A percentile compares a stretch with the other conserved stretches of the same genome.
These are phyloP conservation scores for Cladosporium halotolerans DNA, from an alignment of 2,329 filamentous ascomycete genomes.

Conservation along the genomic window DNA sequence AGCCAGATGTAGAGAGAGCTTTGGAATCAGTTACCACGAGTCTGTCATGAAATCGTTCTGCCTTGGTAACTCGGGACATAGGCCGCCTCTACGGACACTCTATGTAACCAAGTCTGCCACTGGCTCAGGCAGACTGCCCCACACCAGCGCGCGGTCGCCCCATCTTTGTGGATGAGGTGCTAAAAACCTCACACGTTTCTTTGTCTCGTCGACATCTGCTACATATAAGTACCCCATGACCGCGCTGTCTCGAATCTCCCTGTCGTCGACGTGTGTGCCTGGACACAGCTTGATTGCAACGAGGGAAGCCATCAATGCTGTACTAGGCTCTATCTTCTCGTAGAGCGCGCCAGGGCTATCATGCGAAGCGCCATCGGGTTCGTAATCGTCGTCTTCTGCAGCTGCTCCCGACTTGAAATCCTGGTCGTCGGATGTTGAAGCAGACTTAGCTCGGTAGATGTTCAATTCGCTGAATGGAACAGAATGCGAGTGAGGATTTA, in stretches of 20 bases:
- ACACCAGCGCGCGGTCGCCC: conserved; percentile 71
- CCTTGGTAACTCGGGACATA: not conserved
- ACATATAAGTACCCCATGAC: conserved; percentile 93
- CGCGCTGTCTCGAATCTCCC: conserved; percentile 65
- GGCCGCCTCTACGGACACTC: not conserved
- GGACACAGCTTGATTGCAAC: conserved; percentile 72
- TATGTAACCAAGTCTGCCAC: conserved; percentile 67
- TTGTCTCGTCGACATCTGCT: conserved; percentile 80
- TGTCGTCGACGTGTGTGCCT: conserved; percentile 60
- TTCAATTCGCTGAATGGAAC: conserved; percentile 69
- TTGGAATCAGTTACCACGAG: no score
- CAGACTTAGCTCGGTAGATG: conserved; percentile 47
- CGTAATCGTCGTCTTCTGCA: conserved; percentile 43
- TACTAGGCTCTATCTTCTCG: conserved; percentile 55
- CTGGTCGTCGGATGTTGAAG: conserved; percentile 16
- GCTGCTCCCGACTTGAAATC: conserved; percentile 31
- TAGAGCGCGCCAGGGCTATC: conserved; percentile 14
- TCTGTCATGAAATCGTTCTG: not conserved
- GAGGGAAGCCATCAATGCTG: conserved; percentile 70
- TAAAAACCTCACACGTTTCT: conserved; percentile 71
- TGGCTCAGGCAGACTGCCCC: conserved; percentile 82
- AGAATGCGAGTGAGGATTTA: conserved; percentile 83
- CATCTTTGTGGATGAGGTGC: conserved; percentile 77
- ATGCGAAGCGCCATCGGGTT: conserved; percentile 28
- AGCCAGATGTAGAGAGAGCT: not conserved